phyloP scores from a whole-genome alignment of 164 flowering plant genomes.

The grape (Vitis vinifera) region ASM3070453v1 NC_081805.1:26876501-26877000 shows the following conservation, averaged over 20 bases:
- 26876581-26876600: no score
- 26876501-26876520: no score
- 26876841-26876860: conserved; percentile 48
- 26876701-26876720: conserved; percentile 56
- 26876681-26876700: conserved; percentile 43
- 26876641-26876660: not conserved
- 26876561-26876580: no score
- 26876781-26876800: conserved; percentile 45
- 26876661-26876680: not conserved
- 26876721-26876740: conserved; percentile 46
- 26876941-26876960: conserved; percentile 57
- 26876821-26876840: conserved; percentile 51
- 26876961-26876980: conserved; percentile 59
- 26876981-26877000: conserved; percentile 54
- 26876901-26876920: conserved; percentile 43
- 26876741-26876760: conserved; percentile 48
- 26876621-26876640: no score
- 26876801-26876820: conserved; percentile 55
- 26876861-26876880: conserved; percentile 79
- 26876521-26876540: no score
- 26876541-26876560: no score
- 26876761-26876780: conserved; percentile 26
- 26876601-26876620: no score
- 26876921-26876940: conserved; percentile 57
- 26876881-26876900: conserved; percentile 71